Evolutionary conservation across 805 yeast species (phyloP).

Genomic region (Priceomyces castillae): DNA sequence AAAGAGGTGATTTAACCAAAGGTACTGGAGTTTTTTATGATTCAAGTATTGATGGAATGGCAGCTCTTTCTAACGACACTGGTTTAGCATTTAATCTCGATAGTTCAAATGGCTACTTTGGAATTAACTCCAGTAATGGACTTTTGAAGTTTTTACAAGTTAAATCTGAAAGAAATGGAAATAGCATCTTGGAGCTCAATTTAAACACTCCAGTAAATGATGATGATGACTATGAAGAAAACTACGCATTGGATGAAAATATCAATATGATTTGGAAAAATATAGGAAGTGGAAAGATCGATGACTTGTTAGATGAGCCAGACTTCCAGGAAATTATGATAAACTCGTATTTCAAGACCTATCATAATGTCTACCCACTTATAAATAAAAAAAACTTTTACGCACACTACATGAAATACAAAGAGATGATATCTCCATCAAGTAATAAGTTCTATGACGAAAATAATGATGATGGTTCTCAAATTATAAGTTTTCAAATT

Average conservation of each 20-base stretch:
- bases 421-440: neutral
- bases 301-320: conserved; percentile 15
- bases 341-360: conserved; percentile 14
- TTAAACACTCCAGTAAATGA: conserved; percentile 10
- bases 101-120: conserved; percentile 58
- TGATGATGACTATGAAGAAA: conserved; percentile 14
- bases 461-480: conserved; percentile 9
- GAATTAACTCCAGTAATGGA: conserved; percentile 60
- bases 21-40: conserved; percentile 13
- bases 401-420: conserved; percentile 10
- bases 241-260: conserved; percentile 17
- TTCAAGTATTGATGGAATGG: conserved; percentile 58
- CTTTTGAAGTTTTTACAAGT: conserved; percentile 47
- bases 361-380: conserved; percentile 19
- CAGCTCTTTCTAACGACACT: conserved; percentile 44
- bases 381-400: conserved; percentile 17
- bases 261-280: conserved; percentile 13
- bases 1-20: conserved; percentile 13
- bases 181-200: conserved; percentile 22
- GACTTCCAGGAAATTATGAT: conserved; percentile 15
- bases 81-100: conserved; percentile 25
- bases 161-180: conserved; percentile 24
- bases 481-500: conserved; percentile 15
- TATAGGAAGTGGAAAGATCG: conserved; percentile 15
- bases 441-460: conserved; percentile 2